Conservation (phyloP, 1,139 yeast species). For the Suhomyces choctaworum region DNA sequence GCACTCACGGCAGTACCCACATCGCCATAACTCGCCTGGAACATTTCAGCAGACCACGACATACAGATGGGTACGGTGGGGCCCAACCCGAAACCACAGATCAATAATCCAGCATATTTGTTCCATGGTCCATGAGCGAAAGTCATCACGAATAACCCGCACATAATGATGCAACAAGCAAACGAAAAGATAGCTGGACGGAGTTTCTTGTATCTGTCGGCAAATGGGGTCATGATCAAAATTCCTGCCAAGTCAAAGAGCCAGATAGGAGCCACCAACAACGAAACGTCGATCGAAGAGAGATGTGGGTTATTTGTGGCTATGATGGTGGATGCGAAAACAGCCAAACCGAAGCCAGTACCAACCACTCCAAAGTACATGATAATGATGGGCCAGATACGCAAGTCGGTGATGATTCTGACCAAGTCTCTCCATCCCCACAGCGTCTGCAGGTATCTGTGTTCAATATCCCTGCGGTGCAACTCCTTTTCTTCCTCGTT, state of each 20-base stretch:
- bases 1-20: conserved; percentile 82
- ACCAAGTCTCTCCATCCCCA: conserved; percentile 68
- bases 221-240: conserved; percentile 71
- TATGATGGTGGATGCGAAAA: conserved; percentile 83
- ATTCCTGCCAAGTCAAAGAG: conserved; percentile 81
- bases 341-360: conserved; percentile 81
- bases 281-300: conserved; percentile 67
- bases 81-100: conserved; percentile 84
- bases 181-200: conserved; percentile 63
- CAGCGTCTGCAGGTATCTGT: conserved; percentile 39
- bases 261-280: conserved; percentile 89
- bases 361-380: conserved; percentile 96
- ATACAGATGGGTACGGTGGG: conserved; percentile 88
- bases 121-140: conserved; percentile 75
- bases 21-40: conserved; percentile 71
- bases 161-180: conserved; percentile 66
- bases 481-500: conserved; percentile 51
- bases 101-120: conserved; percentile 74
- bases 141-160: conserved; percentile 75
- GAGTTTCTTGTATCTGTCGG: conserved; percentile 61
- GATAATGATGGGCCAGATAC: conserved; percentile 78
- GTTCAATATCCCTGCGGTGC: conserved; percentile 66
- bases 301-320: conserved; percentile 61
- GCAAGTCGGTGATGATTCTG: conserved; percentile 56
- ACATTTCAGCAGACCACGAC: conserved; percentile 84